A percentile compares a stretch with the other conserved stretches of the same genome.
These are phyloP conservation scores for Persicaria tinctoria DNA, from an alignment of 148 eudicot species.

Conservation along the genomic window DNA sequence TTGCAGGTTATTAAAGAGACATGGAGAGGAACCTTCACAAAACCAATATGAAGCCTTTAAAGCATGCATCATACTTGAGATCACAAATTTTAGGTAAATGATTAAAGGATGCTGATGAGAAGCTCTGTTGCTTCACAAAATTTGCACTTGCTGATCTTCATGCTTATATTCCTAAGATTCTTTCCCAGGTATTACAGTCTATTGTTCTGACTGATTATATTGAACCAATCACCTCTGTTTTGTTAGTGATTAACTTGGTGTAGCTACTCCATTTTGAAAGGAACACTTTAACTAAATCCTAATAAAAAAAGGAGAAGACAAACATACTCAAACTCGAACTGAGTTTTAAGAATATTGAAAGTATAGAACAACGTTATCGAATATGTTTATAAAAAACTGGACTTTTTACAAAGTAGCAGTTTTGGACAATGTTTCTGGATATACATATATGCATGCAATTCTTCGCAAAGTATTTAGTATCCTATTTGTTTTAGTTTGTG, in stretches of 20 bases:
- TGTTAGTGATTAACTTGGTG: background rate
- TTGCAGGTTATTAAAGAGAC: constrained; percentile 85
- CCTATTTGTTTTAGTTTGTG: background rate
- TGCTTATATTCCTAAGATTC: constrained; percentile 68
- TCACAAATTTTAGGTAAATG: constrained; percentile 75
- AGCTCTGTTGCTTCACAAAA: constrained; percentile 50
- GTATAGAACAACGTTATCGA: background rate
- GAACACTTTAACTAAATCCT: background rate
- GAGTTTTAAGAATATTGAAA: background rate
- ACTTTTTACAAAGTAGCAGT: background rate
- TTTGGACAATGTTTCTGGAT: too few species aligned
- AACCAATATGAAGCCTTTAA: constrained; percentile 88
- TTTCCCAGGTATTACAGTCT: constrained; percentile 54
- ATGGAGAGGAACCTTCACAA: constrained; percentile 80
- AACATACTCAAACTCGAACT: background rate
- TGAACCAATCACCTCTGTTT: background rate
- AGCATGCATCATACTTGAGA: constrained; percentile 77
- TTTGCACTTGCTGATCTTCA: constrained; percentile 60
- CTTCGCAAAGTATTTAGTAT: too few species aligned
- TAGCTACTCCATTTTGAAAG: background rate
- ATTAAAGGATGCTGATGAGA: constrained; percentile 88
- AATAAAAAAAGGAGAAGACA: background rate
- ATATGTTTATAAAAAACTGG: background rate
- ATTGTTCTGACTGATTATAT: background rate
- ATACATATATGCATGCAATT: background rate